Evolutionary conservation across 2,329 filamentous ascomycete genomes (phyloP).

Genomic region (Pestalotiopsis sp.): DNA sequence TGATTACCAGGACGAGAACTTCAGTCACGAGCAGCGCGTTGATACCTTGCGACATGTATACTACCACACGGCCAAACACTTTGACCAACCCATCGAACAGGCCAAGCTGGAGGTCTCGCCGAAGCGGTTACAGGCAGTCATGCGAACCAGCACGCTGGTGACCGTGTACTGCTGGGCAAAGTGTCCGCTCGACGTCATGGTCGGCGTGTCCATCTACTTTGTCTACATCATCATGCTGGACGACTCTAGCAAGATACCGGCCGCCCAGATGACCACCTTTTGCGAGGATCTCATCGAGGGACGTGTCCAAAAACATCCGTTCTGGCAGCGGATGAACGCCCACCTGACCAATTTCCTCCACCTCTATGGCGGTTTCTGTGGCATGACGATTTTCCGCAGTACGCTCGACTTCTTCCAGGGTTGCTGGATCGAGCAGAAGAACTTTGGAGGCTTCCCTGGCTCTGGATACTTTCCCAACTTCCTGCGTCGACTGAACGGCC

Average conservation of each 20-base stretch:
- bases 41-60: constrained; percentile 19
- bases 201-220: constrained; percentile 23
- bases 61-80: constrained; percentile 21
- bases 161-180: constrained; percentile 32
- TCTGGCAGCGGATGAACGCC: constrained; percentile 22
- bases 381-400: constrained; percentile 22
- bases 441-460: constrained; percentile 22
- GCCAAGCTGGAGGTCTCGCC: constrained; percentile 16
- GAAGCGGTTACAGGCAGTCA: constrained; percentile 16
- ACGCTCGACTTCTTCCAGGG: constrained; percentile 21
- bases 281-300: constrained; percentile 21
- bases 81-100: constrained; percentile 20
- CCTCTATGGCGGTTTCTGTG: constrained; percentile 22
- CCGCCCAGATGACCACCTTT: constrained; percentile 19
- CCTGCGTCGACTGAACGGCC: constrained; percentile 24
- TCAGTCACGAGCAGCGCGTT: constrained; percentile 18
- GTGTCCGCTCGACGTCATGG: constrained; percentile 22
- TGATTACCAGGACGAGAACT: constrained; percentile 23
- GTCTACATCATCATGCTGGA: constrained; percentile 24
- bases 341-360: constrained; percentile 21
- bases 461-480: constrained; percentile 23
- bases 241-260: constrained; percentile 20
- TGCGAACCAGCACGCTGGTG: constrained; percentile 30
- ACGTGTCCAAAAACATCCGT: constrained; percentile 18
- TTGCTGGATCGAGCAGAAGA: constrained; percentile 26